A percentile compares a stretch with the other conserved stretches of the same genome.
These are phyloP conservation scores for Puccinellia tenuiflora DNA, from an alignment of 176 grass and related monocot species.

Conservation along the genomic window DNA sequence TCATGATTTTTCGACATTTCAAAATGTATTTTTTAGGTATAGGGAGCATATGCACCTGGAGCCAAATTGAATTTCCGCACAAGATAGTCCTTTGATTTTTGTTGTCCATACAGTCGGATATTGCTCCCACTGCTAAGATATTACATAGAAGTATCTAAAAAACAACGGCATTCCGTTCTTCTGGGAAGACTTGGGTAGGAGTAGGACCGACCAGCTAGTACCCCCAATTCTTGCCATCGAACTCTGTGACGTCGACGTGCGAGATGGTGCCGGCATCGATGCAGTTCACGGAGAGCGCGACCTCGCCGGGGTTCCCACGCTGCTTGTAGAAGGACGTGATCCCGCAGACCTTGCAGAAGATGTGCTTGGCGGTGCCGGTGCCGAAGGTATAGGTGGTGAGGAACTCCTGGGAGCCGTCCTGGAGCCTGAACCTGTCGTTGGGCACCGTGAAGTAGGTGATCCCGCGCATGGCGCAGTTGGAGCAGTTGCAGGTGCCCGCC, in stretches of 20 bases:
- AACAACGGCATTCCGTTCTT: too few species aligned
- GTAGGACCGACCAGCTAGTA: background rate
- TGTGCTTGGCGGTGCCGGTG: constrained; percentile 70
- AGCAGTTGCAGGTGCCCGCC: constrained; percentile 68
- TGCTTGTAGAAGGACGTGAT: constrained; percentile 85
- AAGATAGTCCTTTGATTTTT: too few species aligned
- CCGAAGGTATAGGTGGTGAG: constrained; percentile 79
- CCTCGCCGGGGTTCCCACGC: constrained; percentile 64
- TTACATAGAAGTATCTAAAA: too few species aligned
- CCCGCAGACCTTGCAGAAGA: constrained; percentile 73
- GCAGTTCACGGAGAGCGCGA: constrained; percentile 51
- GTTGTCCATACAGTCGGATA: too few species aligned
- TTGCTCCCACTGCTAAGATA: too few species aligned
- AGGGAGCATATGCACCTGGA: too few species aligned
- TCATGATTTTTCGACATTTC: too few species aligned
- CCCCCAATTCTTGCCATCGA: constrained; percentile 68
- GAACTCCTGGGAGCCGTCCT: constrained; percentile 32
- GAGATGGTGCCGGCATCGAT: constrained; percentile 57
- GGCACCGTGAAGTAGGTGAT: constrained; percentile 63
- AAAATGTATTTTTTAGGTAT: too few species aligned
- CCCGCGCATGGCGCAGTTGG: constrained; percentile 55
- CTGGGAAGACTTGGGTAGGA: background rate
- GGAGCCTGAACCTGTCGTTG: constrained; percentile 47
- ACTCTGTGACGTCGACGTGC: constrained; percentile 41
- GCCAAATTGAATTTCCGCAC: too few species aligned